Evolutionary conservation across 208 protist genomes (phyloP), one percentile per base, ranked within the genome.

Genomic region (Acanthamoeba castellanii): DNA sequence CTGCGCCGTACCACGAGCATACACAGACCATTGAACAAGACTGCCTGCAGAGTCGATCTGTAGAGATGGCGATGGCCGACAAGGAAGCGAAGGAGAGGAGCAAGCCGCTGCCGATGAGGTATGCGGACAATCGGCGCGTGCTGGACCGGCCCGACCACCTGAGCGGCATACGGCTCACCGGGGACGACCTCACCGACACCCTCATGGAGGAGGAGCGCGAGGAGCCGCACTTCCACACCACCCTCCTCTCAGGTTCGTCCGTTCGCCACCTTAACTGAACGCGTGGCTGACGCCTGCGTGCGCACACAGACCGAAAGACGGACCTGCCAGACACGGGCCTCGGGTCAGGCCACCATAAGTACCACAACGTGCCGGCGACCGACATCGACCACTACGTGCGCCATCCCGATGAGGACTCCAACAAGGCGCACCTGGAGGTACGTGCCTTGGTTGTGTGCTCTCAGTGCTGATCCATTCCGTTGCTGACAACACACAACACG

Each of bases 181-280:
- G 82, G 2, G 82, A 90, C 22, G 82, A 90, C 82, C 82, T 90
- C 50, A 90, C 82, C 52, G 82, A 90, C 47, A 90, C 82, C 18
- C 57, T 90, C 6, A 59, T 90, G 50, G 82, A 90, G 27, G 82
- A 90, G 34, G 82, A 90, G 82, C 47, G 34, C 25, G 57, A 90
- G 32, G 22, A 90, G 11, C 47, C 47, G 3, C 27, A 30, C 82
- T 57, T 90, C 50, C 82, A 32, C 82, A 90, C 30, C 1, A 8
- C 30, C 30, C 47, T 90, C 57, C 50, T 90, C 11, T 64, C 82
- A 30, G 82, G 82, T 90, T 47, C 18, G 42, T 66, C 5, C 30
- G n/a, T 78, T 78, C 37, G 6, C 25, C 27, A 25, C 42, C 3
- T 13, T 25, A 0, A 9, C 9, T 37, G 66, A 37, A 4, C 25